phyloP scores from a whole-genome alignment of 495 filamentous ascomycete genomes.

The Terfezia claveryi region DNA sequence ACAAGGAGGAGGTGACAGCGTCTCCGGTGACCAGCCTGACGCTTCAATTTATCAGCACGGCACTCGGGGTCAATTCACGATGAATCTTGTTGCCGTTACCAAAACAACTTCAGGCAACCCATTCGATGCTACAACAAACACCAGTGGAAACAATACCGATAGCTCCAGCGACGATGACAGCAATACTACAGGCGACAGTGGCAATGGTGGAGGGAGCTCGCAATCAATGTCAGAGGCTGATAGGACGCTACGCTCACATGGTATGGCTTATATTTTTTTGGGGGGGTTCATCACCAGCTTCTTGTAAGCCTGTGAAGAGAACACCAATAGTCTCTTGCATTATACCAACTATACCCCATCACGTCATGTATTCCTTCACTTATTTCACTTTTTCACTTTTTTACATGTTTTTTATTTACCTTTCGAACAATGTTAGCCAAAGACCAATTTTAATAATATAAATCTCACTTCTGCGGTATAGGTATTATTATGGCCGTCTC shows the following conservation, averaged over 20 bases:
- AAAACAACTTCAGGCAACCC: conserved; percentile 38
- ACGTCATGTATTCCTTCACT: conserved; percentile 4
- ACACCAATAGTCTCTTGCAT: not conserved
- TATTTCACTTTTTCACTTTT: too few species aligned
- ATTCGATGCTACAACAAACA: conserved; percentile 22
- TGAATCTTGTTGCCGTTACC: conserved; percentile 34
- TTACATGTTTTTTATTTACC: too few species aligned
- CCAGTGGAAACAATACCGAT: not conserved
- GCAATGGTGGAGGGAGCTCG: conserved; percentile 6
- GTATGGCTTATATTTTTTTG: conserved; percentile 10
- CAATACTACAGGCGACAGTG: conserved; percentile 4
- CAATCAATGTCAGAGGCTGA: conserved; percentile 11
- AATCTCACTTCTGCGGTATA: conserved; percentile 1
- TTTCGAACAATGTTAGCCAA: too few species aligned
- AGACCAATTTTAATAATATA: too few species aligned
- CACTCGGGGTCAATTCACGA: conserved; percentile 26
- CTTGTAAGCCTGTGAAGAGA: conserved; percentile 1
- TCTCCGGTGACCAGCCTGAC: conserved; percentile 30
- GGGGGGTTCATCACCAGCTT: not conserved
- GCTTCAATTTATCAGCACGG: conserved; percentile 39
- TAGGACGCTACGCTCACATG: conserved; percentile 16
- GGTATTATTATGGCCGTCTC: conserved; percentile 36
- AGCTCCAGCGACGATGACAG: too few species aligned
- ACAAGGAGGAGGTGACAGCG: conserved; percentile 32
- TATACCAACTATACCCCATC: not conserved